These are phyloP conservation scores for Syzygium grande DNA, from an alignment of 345 rosid species.

Conservation along the genomic window DNA sequence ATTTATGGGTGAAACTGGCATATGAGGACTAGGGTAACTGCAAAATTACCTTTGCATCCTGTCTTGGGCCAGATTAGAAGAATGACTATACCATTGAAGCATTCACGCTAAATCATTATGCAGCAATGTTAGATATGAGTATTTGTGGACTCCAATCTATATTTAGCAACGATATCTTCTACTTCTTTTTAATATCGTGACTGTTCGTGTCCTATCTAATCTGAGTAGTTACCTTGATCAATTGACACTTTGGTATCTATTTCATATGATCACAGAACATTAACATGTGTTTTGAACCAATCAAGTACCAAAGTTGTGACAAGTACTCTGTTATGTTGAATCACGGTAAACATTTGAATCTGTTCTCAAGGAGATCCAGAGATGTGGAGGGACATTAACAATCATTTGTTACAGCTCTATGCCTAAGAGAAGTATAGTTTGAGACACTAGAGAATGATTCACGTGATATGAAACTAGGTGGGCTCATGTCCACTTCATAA, in stretches of 20 bases:
- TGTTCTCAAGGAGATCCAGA: neutral
- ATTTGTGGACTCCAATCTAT: neutral
- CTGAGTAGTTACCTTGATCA: neutral
- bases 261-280: neutral
- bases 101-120: neutral
- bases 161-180: neutral
- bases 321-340: neutral
- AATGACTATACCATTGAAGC: neutral
- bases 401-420: neutral
- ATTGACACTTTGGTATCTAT: neutral
- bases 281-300: neutral
- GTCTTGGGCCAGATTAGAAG: neutral
- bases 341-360: neutral
- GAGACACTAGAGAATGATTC: neutral
- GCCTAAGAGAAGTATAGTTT: neutral
- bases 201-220: neutral
- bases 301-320: neutral
- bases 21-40: neutral
- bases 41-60: neutral
- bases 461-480: neutral
- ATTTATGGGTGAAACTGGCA: neutral
- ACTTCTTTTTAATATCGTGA: neutral
- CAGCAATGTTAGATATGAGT: neutral
- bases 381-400: neutral
- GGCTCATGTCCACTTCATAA: neutral